Conservation (phyloP, 176 grass and related monocot genomes). For the Oropetium thomaeum region DNA sequence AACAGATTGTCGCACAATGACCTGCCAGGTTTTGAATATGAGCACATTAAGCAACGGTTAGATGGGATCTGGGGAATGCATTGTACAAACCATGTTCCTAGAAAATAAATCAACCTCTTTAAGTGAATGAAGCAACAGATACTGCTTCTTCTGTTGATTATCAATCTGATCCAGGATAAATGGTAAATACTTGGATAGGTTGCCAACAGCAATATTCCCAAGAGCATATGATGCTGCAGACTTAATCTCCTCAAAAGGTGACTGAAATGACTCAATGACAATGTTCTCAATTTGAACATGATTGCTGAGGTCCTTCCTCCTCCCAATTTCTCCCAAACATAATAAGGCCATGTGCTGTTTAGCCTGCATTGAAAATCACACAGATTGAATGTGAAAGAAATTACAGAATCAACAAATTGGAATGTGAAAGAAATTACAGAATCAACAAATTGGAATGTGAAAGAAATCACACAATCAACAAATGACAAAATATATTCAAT, state of each 20-base stretch:
- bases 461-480: background rate
- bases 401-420: background rate
- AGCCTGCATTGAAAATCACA: slow-evolving; percentile 43
- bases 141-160: slow-evolving; percentile 96
- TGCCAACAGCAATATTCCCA: slow-evolving; percentile 93
- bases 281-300: slow-evolving; percentile 89
- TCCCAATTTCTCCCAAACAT: slow-evolving; percentile 87
- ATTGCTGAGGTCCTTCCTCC: slow-evolving; percentile 74
- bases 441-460: no score
- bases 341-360: slow-evolving; percentile 90
- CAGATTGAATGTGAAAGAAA: background rate
- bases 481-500: background rate
- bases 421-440: no score
- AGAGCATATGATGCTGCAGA: slow-evolving; percentile 93
- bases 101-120: slow-evolving; percentile 60
- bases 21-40: slow-evolving; percentile 30
- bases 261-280: slow-evolving; percentile 93
- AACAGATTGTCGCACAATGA: slow-evolving; percentile 80
- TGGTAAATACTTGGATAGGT: slow-evolving; percentile 85
- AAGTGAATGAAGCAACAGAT: slow-evolving; percentile 88
- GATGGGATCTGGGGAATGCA: background rate
- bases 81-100: slow-evolving; percentile 4
- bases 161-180: slow-evolving; percentile 94
- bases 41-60: slow-evolving; percentile 4
- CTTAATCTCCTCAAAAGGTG: slow-evolving; percentile 95